Evolutionary conservation across 306 rosid genomes (phyloP).

Genomic region (Vigna angularis): DNA sequence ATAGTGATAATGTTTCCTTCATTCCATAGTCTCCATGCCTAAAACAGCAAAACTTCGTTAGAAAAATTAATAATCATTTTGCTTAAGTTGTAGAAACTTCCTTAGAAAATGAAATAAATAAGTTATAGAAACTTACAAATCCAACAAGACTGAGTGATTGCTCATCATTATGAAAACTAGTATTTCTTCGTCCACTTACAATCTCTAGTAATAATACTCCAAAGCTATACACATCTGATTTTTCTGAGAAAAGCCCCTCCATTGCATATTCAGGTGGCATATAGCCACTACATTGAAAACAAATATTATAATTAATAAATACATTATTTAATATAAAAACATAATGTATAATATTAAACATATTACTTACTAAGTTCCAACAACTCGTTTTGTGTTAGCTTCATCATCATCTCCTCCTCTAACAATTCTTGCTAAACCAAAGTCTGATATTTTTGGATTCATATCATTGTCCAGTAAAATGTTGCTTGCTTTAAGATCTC

Average conservation of each 20-base stretch:
- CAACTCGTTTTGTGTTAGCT: conserved; percentile 48
- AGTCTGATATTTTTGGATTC: conserved; percentile 48
- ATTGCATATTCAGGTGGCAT: conserved; percentile 55
- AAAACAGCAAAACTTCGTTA: not conserved
- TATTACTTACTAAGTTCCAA: conserved; percentile 48
- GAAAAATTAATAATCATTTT: not conserved
- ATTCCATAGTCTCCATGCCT: conserved; percentile 53
- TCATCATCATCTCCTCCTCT: conserved; percentile 38
- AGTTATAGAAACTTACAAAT: conserved; percentile 11
- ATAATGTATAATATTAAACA: not conserved
- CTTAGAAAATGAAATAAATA: not conserved
- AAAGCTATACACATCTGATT: conserved; percentile 50
- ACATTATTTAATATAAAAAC: not conserved
- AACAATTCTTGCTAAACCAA: conserved; percentile 52
- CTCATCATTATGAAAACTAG: conserved; percentile 40
- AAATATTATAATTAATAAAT: not conserved
- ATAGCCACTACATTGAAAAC: conserved; percentile 42
- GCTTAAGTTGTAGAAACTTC: not conserved
- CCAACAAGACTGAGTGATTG: conserved; percentile 46
- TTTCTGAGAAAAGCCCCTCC: conserved; percentile 51
- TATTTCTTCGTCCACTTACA: conserved; percentile 48
- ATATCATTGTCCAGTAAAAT: conserved; percentile 40
- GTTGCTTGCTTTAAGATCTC: conserved; percentile 52
- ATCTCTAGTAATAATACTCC: conserved; percentile 49
- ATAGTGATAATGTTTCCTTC: conserved; percentile 39